Percentiles rank a stretch among this genome's conserved stretches.
Conservation (phyloP, 2,329 filamentous ascomycete genomes). For the Colletotrichum falcatum region DNA sequence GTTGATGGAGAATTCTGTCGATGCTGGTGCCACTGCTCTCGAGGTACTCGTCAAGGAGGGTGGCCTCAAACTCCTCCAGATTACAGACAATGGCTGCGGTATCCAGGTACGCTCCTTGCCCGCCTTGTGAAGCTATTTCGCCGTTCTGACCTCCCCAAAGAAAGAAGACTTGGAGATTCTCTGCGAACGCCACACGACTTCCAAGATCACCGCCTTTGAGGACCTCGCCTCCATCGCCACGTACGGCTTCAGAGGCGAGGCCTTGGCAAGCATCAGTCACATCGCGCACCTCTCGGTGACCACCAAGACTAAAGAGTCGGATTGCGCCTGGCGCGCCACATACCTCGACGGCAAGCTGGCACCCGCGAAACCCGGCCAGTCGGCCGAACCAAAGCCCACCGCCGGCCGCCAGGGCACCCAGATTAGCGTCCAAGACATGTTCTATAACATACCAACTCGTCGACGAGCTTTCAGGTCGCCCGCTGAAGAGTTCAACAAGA, state of each 20-base stretch:
- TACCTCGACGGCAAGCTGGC: constrained; percentile 87
- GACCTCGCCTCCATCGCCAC: constrained; percentile 91
- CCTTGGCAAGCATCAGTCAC: constrained; percentile 96
- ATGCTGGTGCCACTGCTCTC: constrained; percentile 92
- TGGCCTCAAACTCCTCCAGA: constrained; percentile 93
- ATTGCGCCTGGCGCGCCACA: constrained; percentile 89
- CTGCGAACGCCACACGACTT: constrained; percentile 96
- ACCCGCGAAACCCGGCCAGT: constrained; percentile 88
- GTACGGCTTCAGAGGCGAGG: constrained; percentile 98
- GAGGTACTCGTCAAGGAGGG: constrained; percentile 96
- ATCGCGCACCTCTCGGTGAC: constrained; percentile 96
- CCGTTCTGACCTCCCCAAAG: constrained; percentile 58
- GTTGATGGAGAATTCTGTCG: constrained; percentile 95
- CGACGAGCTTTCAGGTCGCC: constrained; percentile 90
- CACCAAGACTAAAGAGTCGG: constrained; percentile 89
- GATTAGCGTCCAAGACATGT: constrained; percentile 95
- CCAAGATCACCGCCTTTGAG: constrained; percentile 93
- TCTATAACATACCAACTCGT: constrained; percentile 94
- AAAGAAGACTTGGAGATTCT: constrained; percentile 92
- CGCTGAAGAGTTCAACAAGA: constrained; percentile 97
- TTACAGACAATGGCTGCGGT: constrained; percentile 96
- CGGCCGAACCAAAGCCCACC: constrained; percentile 84
- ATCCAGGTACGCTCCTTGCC: constrained; percentile 75
- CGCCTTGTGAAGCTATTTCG: neutral
- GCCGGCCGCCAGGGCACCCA: constrained; percentile 92